Conservation (phyloP, 176 grass and related monocot genomes). For the Puccinellia tenuiflora region DNA sequence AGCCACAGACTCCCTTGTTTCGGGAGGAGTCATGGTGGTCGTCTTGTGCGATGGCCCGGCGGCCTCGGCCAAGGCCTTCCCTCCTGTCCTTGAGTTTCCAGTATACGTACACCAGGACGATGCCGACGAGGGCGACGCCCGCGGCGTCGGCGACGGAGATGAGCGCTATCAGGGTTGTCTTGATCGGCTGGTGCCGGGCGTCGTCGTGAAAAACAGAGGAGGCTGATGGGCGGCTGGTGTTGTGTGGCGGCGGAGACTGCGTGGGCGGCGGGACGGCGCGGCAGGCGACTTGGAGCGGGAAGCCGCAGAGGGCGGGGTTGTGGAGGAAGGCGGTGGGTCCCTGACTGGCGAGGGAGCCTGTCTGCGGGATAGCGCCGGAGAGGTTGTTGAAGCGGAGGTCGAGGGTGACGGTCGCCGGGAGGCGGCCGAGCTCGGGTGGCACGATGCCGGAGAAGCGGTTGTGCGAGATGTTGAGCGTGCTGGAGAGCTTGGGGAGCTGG, state of each 20-base stretch:
- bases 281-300: constrained; percentile 93
- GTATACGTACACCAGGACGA: constrained; percentile 75
- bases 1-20: constrained; percentile 16
- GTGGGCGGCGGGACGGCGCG: constrained; percentile 43
- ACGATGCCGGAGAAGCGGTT: constrained; percentile 62
- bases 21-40: not conserved
- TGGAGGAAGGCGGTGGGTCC: constrained; percentile 78
- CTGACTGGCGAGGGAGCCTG: constrained; percentile 72
- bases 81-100: constrained; percentile 81
- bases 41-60: not conserved
- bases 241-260: not conserved
- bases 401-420: constrained; percentile 71
- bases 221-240: not conserved
- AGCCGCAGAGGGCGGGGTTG: constrained; percentile 81
- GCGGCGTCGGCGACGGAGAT: constrained; percentile 83
- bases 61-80: constrained; percentile 2
- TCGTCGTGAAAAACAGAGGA: not conserved
- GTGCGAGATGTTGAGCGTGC: constrained; percentile 77
- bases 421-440: constrained; percentile 53
- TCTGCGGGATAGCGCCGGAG: constrained; percentile 82
- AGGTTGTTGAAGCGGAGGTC: constrained; percentile 97
- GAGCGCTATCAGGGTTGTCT: constrained; percentile 52
- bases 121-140: constrained; percentile 72
- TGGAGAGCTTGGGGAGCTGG: constrained; percentile 45
- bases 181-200: constrained; percentile 7